Percentiles rank a stretch among this genome's conserved stretches.
Evolutionary conservation across 1,139 yeast species (phyloP).

Genomic region (Eremothecium gossypii): DNA sequence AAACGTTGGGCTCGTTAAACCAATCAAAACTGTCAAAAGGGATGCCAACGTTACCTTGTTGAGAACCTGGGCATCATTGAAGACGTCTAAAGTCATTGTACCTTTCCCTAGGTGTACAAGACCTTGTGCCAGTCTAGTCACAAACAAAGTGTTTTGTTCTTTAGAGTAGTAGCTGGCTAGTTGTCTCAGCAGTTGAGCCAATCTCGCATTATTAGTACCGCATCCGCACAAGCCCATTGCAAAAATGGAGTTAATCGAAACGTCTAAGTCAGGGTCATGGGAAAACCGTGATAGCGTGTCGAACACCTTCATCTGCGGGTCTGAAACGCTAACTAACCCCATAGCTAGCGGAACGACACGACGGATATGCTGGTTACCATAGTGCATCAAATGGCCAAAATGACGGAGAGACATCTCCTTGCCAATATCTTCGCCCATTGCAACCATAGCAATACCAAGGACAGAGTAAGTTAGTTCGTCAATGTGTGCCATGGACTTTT

Average conservation of each 20-base stretch:
- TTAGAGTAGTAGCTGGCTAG: constrained; percentile 88
- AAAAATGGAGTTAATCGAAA: constrained; percentile 89
- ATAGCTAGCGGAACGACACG: constrained; percentile 96
- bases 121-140: constrained; percentile 94
- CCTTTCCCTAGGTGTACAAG: constrained; percentile 90
- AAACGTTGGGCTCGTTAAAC: constrained; percentile 74
- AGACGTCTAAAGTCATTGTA: constrained; percentile 80
- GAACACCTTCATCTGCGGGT: constrained; percentile 95
- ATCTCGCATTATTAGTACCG: constrained; percentile 96
- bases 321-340: constrained; percentile 88
- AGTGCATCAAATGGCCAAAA: constrained; percentile 95
- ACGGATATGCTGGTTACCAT: constrained; percentile 85
- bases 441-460: constrained; percentile 85
- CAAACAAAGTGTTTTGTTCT: constrained; percentile 83
- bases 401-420: constrained; percentile 97
- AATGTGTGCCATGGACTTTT: constrained; percentile 36
- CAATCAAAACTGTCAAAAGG: constrained; percentile 72
- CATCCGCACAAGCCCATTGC: constrained; percentile 98
- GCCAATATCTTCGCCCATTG: constrained; percentile 98
- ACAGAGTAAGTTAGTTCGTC: constrained; percentile 81
- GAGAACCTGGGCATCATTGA: constrained; percentile 78
- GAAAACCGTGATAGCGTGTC: constrained; percentile 94
- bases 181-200: constrained; percentile 91
- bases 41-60: constrained; percentile 90
- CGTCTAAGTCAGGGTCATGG: constrained; percentile 91